Percentiles rank a stretch among this genome's conserved stretches.
Evolutionary conservation across 202 grass and related monocot genomes (phyloP).

Genomic region (Elaeis oleifera): DNA sequence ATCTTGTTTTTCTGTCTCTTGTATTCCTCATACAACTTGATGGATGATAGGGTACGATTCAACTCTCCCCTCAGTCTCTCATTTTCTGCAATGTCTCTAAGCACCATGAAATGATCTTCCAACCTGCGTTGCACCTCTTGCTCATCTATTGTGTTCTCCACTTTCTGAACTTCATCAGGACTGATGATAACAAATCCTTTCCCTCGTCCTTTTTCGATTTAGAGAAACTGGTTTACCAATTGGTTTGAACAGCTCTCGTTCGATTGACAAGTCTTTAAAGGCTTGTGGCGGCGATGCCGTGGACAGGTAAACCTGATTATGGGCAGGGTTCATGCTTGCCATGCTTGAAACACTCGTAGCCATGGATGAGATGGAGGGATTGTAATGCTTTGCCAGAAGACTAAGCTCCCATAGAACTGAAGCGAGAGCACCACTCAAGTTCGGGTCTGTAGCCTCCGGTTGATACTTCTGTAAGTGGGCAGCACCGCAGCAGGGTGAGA

Average conservation of each 20-base stretch:
- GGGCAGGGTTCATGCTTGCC: slow-evolving; percentile 55
- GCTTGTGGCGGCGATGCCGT: slow-evolving; percentile 61
- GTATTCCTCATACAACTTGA: slow-evolving; percentile 69
- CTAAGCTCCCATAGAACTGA: slow-evolving; percentile 94
- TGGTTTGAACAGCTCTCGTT: slow-evolving; percentile 48
- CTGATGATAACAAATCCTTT: slow-evolving; percentile 39
- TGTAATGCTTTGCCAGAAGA: slow-evolving; percentile 80
- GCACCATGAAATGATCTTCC: slow-evolving; percentile 55
- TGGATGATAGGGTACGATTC: slow-evolving; percentile 53
- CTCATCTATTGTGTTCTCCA: slow-evolving; percentile 34
- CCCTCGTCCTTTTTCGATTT: slow-evolving; percentile 45
- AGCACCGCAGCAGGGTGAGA: not conserved
- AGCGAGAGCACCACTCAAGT: slow-evolving; percentile 79
- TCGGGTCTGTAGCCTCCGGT: slow-evolving; percentile 74
- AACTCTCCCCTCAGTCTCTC: slow-evolving; percentile 64
- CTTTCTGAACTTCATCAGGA: slow-evolving; percentile 33
- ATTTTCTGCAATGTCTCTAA: slow-evolving; percentile 61
- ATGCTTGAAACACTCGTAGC: slow-evolving; percentile 64
- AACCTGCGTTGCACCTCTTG: slow-evolving; percentile 50
- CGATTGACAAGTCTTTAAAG: slow-evolving; percentile 52
- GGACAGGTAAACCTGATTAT: slow-evolving; percentile 57
- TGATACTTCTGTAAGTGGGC: slow-evolving; percentile 71
- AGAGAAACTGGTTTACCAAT: slow-evolving; percentile 22
- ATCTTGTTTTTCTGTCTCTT: slow-evolving; percentile 52
- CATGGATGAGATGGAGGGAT: slow-evolving; percentile 54